Percentiles rank a stretch among this genome's conserved stretches.
Conservation (phyloP, 116 monocot genomes). For the Trichopus zeylanicus region DNA sequence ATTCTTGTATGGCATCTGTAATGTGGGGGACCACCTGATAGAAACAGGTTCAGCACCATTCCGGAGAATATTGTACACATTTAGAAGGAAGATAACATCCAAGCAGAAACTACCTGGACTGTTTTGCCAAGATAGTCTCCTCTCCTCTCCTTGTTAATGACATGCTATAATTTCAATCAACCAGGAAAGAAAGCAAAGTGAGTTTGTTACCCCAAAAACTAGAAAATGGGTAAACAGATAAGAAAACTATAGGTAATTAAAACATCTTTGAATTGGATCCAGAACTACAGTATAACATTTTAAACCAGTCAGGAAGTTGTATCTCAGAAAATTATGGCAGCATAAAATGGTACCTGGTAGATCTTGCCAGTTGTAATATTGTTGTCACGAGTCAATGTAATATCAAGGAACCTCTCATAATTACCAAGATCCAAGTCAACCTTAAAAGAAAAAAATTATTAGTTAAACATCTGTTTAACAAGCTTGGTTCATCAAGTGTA, state of each 20-base stretch:
- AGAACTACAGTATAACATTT: too few species aligned
- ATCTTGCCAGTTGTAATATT: slow-evolving; percentile 67
- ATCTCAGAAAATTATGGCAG: too few species aligned
- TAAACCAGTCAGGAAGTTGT: too few species aligned
- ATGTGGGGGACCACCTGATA: slow-evolving; percentile 83
- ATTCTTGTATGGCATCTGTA: slow-evolving; percentile 81
- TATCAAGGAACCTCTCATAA: slow-evolving; percentile 54
- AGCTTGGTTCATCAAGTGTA: not conserved
- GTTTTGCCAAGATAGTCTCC: slow-evolving; percentile 89
- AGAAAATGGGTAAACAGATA: not conserved
- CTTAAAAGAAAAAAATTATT: slow-evolving; percentile 21
- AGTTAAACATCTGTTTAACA: not conserved
- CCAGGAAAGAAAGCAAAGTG: slow-evolving; percentile 6
- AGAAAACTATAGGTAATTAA: not conserved
- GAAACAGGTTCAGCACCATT: not conserved
- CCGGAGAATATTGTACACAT: not conserved
- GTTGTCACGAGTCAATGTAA: slow-evolving; percentile 51
- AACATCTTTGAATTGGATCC: not conserved
- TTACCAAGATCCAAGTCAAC: slow-evolving; percentile 69
- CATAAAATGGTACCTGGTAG: too few species aligned
- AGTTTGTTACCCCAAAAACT: too few species aligned
- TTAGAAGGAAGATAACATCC: not conserved
- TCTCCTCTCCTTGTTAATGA: slow-evolving; percentile 84
- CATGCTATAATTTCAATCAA: slow-evolving; percentile 36
- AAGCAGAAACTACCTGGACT: slow-evolving; percentile 33